phyloP scores from a whole-genome alignment of 179 eudicot genomes.

The Corrigiola litoralis region DNA sequence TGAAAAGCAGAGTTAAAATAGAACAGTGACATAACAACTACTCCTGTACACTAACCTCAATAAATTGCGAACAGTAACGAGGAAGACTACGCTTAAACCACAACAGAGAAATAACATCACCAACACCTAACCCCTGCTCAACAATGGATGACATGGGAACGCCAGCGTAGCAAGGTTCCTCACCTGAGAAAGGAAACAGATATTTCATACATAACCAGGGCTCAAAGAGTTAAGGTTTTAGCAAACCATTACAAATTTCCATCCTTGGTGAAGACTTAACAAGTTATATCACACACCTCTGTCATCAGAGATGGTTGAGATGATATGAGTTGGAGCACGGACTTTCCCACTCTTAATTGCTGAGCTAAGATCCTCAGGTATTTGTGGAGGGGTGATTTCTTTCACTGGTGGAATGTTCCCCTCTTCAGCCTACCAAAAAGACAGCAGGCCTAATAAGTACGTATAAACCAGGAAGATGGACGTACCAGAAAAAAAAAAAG shows the following conservation, averaged over 20 bases:
- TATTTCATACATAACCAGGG: neutral
- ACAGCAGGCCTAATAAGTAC: neutral
- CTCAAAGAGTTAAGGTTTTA: constrained; percentile 1
- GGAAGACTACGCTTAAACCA: constrained; percentile 99
- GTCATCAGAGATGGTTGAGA: constrained; percentile 96
- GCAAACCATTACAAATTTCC: neutral
- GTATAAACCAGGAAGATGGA: neutral
- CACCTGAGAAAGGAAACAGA: constrained; percentile 52
- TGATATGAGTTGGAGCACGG: constrained; percentile 96
- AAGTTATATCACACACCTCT: constrained; percentile 44
- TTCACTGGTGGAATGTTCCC: constrained; percentile 74
- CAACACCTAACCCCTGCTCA: constrained; percentile 91
- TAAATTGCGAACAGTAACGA: constrained; percentile 90
- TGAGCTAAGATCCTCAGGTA: constrained; percentile 88
- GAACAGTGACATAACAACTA: neutral
- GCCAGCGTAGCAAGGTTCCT: constrained; percentile 96
- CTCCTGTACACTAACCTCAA: constrained; percentile 56
- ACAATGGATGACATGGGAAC: constrained; percentile 96
- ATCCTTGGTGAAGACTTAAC: neutral
- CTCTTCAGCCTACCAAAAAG: constrained; percentile 48
- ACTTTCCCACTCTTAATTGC: constrained; percentile 99
- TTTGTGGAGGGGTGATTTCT: constrained; percentile 93
- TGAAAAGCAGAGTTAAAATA: neutral
- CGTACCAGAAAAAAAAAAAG: neutral
- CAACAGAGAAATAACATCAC: constrained; percentile 93